phyloP scores from a whole-genome alignment of 257 asterid species.

The Petunia axillaris region DNA sequence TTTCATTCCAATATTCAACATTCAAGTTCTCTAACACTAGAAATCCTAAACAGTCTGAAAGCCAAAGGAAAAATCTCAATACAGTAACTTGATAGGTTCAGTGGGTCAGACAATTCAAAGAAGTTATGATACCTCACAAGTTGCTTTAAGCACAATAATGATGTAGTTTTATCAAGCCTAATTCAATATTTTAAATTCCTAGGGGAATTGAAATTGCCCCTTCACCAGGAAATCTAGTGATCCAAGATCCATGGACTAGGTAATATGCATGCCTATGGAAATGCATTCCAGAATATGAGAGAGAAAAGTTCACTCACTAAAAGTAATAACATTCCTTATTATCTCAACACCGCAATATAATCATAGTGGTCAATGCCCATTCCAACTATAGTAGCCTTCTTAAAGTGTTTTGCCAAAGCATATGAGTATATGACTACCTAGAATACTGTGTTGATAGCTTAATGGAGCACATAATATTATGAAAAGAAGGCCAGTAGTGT shows the following conservation, averaged over 20 bases:
- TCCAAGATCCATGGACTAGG: slow-evolving; percentile 1
- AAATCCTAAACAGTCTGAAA: background rate
- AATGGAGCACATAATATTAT: background rate
- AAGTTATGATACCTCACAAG: background rate
- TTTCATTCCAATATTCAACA: background rate
- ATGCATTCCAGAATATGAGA: background rate
- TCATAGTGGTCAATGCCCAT: background rate
- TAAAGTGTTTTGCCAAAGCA: no score
- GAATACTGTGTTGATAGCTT: background rate
- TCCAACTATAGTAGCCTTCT: background rate
- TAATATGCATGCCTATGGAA: background rate
- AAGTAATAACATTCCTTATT: background rate
- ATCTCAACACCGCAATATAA: background rate
- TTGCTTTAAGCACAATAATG: background rate
- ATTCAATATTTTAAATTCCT: background rate
- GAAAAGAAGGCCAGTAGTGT: background rate
- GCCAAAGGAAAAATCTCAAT: background rate
- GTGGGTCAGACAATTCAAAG: background rate
- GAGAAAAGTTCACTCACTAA: background rate
- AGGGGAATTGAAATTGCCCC: background rate
- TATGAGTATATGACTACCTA: background rate
- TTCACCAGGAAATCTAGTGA: background rate
- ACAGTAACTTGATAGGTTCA: slow-evolving; percentile 11
- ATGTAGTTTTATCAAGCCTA: background rate
- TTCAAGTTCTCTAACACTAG: slow-evolving; percentile 6